Percentiles rank a stretch among this genome's conserved stretches.
Conservation (phyloP, 164 flowering plant genomes). For the Sextonia rubra region DNA sequence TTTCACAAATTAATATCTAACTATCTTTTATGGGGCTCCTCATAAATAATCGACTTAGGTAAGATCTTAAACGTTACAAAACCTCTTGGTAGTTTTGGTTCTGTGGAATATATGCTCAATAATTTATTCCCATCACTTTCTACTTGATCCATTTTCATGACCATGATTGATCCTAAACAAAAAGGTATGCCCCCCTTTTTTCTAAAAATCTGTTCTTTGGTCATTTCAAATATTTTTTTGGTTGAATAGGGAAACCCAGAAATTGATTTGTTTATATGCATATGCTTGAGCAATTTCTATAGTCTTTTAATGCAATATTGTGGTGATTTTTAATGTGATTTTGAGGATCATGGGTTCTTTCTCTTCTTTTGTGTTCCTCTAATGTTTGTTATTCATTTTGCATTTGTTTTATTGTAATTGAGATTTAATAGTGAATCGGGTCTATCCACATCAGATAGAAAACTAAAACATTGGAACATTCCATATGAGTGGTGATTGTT, state of each 20-base stretch:
- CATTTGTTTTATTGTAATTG: not conserved
- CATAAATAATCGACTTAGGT: too few species aligned
- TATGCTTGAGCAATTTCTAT: not conserved
- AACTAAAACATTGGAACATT: not conserved
- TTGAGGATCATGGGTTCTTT: not conserved
- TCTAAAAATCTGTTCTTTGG: not conserved
- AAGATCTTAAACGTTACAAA: too few species aligned
- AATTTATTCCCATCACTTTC: too few species aligned
- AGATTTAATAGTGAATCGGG: not conserved
- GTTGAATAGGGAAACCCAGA: not conserved
- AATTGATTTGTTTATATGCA: not conserved
- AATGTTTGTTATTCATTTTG: too few species aligned
- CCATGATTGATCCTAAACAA: constrained; percentile 14
- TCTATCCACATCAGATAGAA: not conserved
- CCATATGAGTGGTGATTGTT: not conserved
- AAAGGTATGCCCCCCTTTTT: constrained; percentile 10
- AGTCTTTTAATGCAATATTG: too few species aligned
- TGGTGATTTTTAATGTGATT: too few species aligned
- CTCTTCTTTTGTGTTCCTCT: not conserved
- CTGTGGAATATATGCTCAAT: too few species aligned
- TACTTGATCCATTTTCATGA: constrained; percentile 1
- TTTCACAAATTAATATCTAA: too few species aligned
- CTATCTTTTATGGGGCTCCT: too few species aligned
- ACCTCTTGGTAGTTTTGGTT: too few species aligned
- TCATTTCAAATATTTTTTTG: not conserved